Base-by-base conservation (phyloP, 2,329 filamentous ascomycete genomes). In the Xylariaceae sp. region DNA sequence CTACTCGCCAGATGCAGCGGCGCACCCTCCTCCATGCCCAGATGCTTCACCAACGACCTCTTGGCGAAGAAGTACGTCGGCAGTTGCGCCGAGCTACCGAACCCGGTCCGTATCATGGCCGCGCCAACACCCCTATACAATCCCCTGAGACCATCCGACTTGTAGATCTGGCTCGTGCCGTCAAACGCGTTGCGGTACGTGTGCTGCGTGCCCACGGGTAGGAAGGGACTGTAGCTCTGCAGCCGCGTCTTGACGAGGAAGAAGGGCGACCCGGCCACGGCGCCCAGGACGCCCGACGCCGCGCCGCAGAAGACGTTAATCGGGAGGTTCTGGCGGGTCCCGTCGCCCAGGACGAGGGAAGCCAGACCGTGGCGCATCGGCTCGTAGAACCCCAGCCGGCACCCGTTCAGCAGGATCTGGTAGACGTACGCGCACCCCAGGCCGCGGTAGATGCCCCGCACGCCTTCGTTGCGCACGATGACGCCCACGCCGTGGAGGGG, bases 31-130 rank as follows among this genome's bases (percentile, higher is more conserved):
- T 92, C 71, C 83, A 97, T 88, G 31, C 82, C 88, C 38, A 90
- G 65, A 59, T 96, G 88, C 56, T 76, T 81, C 43, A 87, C 76
- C 52, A 98, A 68, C 53, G 85, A 73, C 46, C 92, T 74, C 73
- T 98, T 98, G 9, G 90, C 92, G 55, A 97, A 92, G 67, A 97
- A 98, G 64, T 98, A 98, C 24, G 92, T 98, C 2, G 92, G 92
- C 44, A 98, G 72, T 67, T 98, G 92, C 9, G 97, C 92, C 5
- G 88, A 92, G 65, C 87, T 94, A 35, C 92, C 92, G 54, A 95
- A 96, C 16, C 90, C 90, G 1, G 92, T 98, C 42, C 92, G 76
- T 46, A 98, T 86, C 87, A 96, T 96, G 15, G 92, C 89, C 3
- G 92, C 90, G 3, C 80, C 83, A 1, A 97, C 86, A 41, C 92